Conservation (phyloP, 2,329 filamentous ascomycete genomes). For the Paracamarosporium sp. region DNA sequence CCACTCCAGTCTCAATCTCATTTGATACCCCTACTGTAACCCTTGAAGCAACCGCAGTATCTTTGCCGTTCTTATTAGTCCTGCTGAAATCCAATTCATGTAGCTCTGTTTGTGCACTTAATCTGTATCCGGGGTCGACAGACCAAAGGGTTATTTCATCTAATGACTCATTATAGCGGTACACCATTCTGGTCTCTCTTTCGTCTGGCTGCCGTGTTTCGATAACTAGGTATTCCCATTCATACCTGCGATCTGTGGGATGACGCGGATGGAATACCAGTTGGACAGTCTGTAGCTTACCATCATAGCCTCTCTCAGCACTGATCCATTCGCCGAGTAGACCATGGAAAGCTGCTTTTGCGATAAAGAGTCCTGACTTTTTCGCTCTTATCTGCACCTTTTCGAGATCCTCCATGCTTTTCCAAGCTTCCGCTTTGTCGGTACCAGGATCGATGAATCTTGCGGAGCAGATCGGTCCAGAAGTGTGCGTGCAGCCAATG, state of each 20-base stretch:
- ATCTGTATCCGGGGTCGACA: too few species aligned
- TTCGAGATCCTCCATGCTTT: conserved; percentile 53
- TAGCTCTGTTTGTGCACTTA: too few species aligned
- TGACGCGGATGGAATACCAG: conserved; percentile 3
- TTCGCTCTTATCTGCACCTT: conserved; percentile 48
- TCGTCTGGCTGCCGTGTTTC: too few species aligned
- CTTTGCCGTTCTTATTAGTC: too few species aligned
- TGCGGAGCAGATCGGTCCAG: conserved; percentile 52
- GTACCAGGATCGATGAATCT: conserved; percentile 23
- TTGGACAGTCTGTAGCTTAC: not conserved
- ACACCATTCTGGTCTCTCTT: too few species aligned
- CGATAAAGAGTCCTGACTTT: conserved; percentile 59
- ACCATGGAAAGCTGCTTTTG: conserved; percentile 70
- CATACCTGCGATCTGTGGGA: conserved; percentile 1
- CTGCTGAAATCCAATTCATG: too few species aligned
- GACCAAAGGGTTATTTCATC: too few species aligned
- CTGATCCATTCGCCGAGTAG: conserved; percentile 68
- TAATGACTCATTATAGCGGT: too few species aligned
- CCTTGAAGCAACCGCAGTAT: too few species aligned
- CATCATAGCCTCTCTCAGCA: not conserved
- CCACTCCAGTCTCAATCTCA: too few species aligned
- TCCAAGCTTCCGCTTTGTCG: conserved; percentile 48
- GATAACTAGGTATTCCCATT: conserved; percentile 16
- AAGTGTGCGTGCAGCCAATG: conserved; percentile 48
- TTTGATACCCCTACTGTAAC: too few species aligned